Percentiles rank a stretch among this genome's conserved stretches.
Conservation (phyloP, 257 asterid species). For the Ajuga chamaepitys region DNA sequence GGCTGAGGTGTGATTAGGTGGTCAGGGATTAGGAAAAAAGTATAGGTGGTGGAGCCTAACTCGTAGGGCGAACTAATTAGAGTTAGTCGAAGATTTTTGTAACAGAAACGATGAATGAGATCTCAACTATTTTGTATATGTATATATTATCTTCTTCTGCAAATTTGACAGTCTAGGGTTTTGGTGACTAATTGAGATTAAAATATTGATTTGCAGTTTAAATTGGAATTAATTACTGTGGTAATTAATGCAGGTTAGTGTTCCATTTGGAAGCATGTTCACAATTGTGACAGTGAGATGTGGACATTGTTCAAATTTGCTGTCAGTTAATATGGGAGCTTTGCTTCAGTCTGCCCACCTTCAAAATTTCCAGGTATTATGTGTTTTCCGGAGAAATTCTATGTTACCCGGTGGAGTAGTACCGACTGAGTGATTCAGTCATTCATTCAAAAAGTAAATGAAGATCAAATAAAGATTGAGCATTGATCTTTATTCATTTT, state of each 20-base stretch:
- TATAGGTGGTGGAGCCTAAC: too few relatives aligned
- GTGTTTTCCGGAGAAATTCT: too few relatives aligned
- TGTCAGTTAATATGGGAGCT: constrained; percentile 73
- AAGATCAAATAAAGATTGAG: too few relatives aligned
- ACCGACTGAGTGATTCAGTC: not conserved
- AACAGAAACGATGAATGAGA: too few relatives aligned
- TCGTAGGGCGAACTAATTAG: too few relatives aligned
- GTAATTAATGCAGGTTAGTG: constrained; percentile 53
- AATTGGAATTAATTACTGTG: not conserved
- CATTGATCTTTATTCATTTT: too few relatives aligned
- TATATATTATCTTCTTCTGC: not conserved
- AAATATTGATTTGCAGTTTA: too few relatives aligned
- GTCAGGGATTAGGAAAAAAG: too few relatives aligned
- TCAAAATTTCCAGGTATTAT: constrained; percentile 70
- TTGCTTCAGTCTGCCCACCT: constrained; percentile 58
- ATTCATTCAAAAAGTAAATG: too few relatives aligned
- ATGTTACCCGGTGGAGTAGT: not conserved
- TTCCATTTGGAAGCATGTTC: constrained; percentile 73
- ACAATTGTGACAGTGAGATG: constrained; percentile 83
- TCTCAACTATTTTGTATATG: not conserved
- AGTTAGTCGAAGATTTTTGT: too few relatives aligned
- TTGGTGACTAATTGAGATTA: not conserved
- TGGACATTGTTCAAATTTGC: constrained; percentile 85
- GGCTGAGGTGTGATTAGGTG: too few relatives aligned
- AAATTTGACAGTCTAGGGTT: constrained; percentile 14